Base-by-base conservation (phyloP, 495 filamentous ascomycete species). In the Aspergillus asperescens region DNA sequence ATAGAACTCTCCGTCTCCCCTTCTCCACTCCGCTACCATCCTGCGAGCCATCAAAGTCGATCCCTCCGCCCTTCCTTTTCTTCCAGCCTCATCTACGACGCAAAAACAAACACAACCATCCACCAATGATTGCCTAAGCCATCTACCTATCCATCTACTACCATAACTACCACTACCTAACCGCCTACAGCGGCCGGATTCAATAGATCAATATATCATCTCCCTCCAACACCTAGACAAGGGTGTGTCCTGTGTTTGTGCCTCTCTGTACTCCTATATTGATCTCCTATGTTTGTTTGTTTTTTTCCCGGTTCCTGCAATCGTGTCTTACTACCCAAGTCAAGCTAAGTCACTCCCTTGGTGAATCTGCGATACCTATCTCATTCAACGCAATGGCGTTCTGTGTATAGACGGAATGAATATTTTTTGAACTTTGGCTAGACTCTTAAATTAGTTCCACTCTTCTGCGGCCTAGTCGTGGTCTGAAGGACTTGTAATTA, bases 1-100 rank as follows among this genome's bases (percentile, higher is more conserved):
- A n/a, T 66, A 60, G 51, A 27, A 20, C 24, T 39, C 27, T 29
- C 22, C 57, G 4, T 8, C 24, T 60, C 22, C 8, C 40, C 34
- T 45, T 27, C 23, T 4, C 41, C 44, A 34, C 18, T 44, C 39
- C 24, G 19, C 10, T 31, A 38, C 5, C 46, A 24, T n/a, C n/a
- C n/a, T n/a, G n/a, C n/a, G n/a, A n/a, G n/a, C n/a, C n/a, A n/a
- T n/a, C n/a, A n/a, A n/a, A 24, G 48, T 23, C 43, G 28, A 27
- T 25, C 32, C 18, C 16, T 40, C 23, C 46, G 38, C 20, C 6
- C 18, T 10, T 42, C 15, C 28, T 34, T 44, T 47, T 37, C 44
- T 20, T 55, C 47, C 15, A 20, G 18, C 53, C 50, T 35, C 27
- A 44, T 60, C 19, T 31, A 44, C 19, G 19, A 53, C 10, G 16